Evolutionary conservation across 306 rosid species (phyloP).

Genomic region (Malus domestica): DNA sequence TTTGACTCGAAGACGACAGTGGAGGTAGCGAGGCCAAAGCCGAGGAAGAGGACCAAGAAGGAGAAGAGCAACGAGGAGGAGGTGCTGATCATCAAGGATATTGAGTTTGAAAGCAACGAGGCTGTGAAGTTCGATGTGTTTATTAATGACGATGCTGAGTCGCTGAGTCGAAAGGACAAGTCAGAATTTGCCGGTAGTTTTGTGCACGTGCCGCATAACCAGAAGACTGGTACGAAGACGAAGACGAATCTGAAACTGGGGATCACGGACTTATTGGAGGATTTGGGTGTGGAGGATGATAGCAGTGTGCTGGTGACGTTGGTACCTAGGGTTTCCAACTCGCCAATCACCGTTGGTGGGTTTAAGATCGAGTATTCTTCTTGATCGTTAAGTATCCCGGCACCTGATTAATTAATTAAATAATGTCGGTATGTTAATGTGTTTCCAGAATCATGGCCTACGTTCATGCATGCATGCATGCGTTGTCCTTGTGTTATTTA

Average conservation of each 20-base stretch:
- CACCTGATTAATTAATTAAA: background rate
- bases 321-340: background rate
- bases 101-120: background rate
- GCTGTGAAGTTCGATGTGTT: conserved; percentile 17
- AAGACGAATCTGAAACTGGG: background rate
- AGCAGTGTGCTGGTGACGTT: background rate
- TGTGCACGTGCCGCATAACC: conserved; percentile 5
- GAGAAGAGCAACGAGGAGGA: conserved; percentile 49
- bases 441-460: too few species aligned
- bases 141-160: conserved; percentile 12
- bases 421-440: too few species aligned
- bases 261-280: conserved; percentile 7
- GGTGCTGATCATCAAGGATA: conserved; percentile 36
- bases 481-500: too few species aligned
- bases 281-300: background rate
- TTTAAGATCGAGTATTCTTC: conserved; percentile 31
- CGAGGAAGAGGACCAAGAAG: conserved; percentile 31
- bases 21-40: conserved; percentile 27
- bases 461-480: too few species aligned
- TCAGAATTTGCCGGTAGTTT: conserved; percentile 20
- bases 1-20: background rate
- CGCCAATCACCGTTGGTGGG: background rate
- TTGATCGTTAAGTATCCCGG: background rate
- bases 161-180: conserved; percentile 2
- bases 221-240: background rate